These are phyloP conservation scores for Linnemannia elongata DNA, from an alignment of 192 early-diverging fungal species.

Conservation along the genomic window DNA sequence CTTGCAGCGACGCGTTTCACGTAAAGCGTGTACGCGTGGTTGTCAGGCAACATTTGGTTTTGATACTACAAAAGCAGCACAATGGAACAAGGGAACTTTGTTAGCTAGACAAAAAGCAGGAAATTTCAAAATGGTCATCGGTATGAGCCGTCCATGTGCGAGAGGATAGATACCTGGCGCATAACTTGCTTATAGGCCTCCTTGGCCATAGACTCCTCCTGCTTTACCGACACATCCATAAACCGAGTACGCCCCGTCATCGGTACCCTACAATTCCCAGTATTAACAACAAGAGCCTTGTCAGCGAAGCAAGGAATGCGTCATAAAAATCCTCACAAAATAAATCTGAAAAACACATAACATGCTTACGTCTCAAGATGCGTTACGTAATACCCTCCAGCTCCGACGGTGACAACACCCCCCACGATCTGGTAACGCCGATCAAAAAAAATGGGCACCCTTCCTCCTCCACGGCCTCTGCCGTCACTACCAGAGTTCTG, in stretches of 20 bases:
- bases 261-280: constrained; percentile 63
- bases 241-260: constrained; percentile 77
- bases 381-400: constrained; percentile 72
- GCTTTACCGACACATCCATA: constrained; percentile 70
- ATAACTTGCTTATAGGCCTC: constrained; percentile 82
- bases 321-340: not conserved
- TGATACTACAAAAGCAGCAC: constrained; percentile 55
- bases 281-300: too few species aligned
- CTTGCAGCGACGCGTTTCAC: constrained; percentile 80
- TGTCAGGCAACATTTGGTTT: constrained; percentile 74
- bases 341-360: not conserved
- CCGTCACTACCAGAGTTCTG: constrained; percentile 11
- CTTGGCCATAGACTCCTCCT: constrained; percentile 75
- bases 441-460: constrained; percentile 27
- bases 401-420: constrained; percentile 38
- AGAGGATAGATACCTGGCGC: constrained; percentile 44
- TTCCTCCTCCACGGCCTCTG: not conserved
- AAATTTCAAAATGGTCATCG: too few species aligned
- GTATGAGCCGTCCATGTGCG: not conserved
- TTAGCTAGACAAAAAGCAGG: not conserved
- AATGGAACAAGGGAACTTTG: not conserved
- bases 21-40: constrained; percentile 71
- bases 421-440: constrained; percentile 30
- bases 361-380: constrained; percentile 74
- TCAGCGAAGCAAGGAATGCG: too few species aligned